Evolutionary conservation across 1,284 basidiomycete genomes (phyloP), one percentile per base, ranked within the genome.

Genomic region (Malassezia nana): DNA sequence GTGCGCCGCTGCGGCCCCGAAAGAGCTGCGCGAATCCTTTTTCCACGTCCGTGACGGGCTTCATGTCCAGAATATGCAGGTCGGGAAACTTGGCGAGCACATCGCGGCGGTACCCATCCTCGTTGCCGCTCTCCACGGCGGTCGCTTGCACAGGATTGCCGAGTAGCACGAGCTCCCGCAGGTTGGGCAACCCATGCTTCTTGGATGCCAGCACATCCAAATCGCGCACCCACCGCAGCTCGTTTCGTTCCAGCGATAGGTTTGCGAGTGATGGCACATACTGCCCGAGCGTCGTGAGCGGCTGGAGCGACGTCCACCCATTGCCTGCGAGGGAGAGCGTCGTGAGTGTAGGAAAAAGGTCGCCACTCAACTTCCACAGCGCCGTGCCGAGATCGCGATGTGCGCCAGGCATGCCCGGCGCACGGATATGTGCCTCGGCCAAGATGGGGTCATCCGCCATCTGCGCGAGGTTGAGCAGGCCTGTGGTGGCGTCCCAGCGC

Each of bases 341-440:
- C n/a, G 64, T 65, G 39, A 72, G 56, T 18, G 55, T 54, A 8
- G 60, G 50, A 30, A 72, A 82, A 48, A 89, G 80, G 62, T 85
- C 80, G 20, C 81, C 79, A 3, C 86, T 85, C n/a, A 90, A 78
- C 75, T 90, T 91, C 77, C 87, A 87, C 33, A 90, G 81, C n/a
- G 87, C 87, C 5, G 83, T 81, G 1, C 83, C 81, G 63, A 87
- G 84, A 59, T 80, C 82, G 26, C 75, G 66, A n/a, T 79, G 77
- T 31, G 82, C 79, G 3, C 78, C 78, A 20, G 81, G 80, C 28
- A 78, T 74, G 18, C 85, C 85, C 6, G 85, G 85, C 2, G 84
- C 78, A 16, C 76, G 65, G 35, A 90, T 76, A 35, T 81, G 79
- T 63, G 84, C 76, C 67, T 81, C 82, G 66, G 79, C 80, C 54